Evolutionary conservation across 192 early-diverging fungal species (phyloP).

Genomic region (Podila epicladia): DNA sequence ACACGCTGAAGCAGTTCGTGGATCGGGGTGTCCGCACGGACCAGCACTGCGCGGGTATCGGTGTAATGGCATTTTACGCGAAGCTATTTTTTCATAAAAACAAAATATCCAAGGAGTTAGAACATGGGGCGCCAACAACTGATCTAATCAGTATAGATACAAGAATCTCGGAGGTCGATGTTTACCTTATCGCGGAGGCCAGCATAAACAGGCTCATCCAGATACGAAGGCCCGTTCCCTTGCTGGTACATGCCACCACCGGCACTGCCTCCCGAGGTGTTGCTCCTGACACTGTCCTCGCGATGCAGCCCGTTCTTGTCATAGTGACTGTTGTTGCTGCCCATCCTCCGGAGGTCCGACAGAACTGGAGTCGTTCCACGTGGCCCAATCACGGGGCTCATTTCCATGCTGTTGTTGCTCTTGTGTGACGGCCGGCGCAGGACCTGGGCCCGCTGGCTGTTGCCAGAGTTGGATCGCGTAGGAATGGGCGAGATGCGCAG

Average conservation of each 20-base stretch:
- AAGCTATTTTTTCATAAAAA: too few species aligned
- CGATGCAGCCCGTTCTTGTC: constrained; percentile 14
- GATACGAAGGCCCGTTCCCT: constrained; percentile 19
- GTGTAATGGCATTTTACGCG: constrained; percentile 74
- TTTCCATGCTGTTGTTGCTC: neutral
- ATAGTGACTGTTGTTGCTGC: constrained; percentile 8
- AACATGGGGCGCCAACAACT: neutral
- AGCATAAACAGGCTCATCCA: constrained; percentile 43
- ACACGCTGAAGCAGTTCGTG: constrained; percentile 62
- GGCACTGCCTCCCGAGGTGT: constrained; percentile 31
- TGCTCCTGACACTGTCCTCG: constrained; percentile 41
- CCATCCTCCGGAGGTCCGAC: constrained; percentile 19
- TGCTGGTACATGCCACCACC: constrained; percentile 25
- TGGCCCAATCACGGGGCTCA: neutral
- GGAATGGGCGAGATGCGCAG: constrained; percentile 19
- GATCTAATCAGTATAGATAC: neutral
- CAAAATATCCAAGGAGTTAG: too few species aligned
- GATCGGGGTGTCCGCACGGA: constrained; percentile 60
- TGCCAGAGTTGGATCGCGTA: constrained; percentile 29
- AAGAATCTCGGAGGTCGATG: neutral
- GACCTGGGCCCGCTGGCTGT: constrained; percentile 12
- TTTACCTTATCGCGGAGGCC: constrained; percentile 44
- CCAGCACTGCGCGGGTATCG: constrained; percentile 71
- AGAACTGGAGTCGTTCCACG: neutral
- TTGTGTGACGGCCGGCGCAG: constrained; percentile 5